These are phyloP conservation scores for Paracoccidioides lutzii DNA, from an alignment of 2,329 filamentous ascomycete species.

Conservation along the genomic window DNA sequence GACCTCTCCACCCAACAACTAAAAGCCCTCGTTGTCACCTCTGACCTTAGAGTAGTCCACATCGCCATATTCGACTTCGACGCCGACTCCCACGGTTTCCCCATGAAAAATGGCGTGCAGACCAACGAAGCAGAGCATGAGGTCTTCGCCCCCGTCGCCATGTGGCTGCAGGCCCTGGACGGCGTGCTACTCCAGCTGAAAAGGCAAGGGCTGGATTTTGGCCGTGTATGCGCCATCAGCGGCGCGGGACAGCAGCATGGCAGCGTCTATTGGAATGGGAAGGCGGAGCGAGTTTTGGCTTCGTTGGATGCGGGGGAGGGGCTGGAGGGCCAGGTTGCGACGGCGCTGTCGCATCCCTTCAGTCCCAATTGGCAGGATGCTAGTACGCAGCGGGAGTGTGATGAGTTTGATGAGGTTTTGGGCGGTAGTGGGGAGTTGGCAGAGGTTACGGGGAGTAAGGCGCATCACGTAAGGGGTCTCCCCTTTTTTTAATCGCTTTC, in stretches of 20 bases:
- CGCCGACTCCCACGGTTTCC: conserved; percentile 64
- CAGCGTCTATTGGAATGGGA: conserved; percentile 78
- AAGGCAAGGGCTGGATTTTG: conserved; percentile 57
- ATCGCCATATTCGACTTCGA: conserved; percentile 95
- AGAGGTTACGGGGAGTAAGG: conserved; percentile 72
- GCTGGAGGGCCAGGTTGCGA: conserved; percentile 59
- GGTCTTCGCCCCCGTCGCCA: conserved; percentile 80
- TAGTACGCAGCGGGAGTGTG: conserved; percentile 84
- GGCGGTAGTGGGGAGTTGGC: conserved; percentile 58
- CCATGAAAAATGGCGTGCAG: conserved; percentile 75
- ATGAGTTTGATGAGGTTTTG: conserved; percentile 65
- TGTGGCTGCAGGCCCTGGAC: conserved; percentile 91
- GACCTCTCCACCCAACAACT: conserved; percentile 95
- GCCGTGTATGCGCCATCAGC: conserved; percentile 65
- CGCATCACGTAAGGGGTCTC: conserved; percentile 65
- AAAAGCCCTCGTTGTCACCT: conserved; percentile 80
- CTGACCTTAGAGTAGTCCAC: conserved; percentile 64
- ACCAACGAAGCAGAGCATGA: conserved; percentile 71
- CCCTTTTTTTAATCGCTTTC: neutral
- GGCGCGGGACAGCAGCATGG: conserved; percentile 96
- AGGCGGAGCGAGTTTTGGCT: conserved; percentile 53
- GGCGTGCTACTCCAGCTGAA: conserved; percentile 64
- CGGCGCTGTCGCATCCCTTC: conserved; percentile 68
- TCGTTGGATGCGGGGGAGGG: conserved; percentile 47
- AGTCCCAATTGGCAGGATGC: conserved; percentile 98